A percentile compares a stretch with the other conserved stretches of the same genome.
Conservation (phyloP, 1,139 yeast species). For the Taphrina confusa region DNA sequence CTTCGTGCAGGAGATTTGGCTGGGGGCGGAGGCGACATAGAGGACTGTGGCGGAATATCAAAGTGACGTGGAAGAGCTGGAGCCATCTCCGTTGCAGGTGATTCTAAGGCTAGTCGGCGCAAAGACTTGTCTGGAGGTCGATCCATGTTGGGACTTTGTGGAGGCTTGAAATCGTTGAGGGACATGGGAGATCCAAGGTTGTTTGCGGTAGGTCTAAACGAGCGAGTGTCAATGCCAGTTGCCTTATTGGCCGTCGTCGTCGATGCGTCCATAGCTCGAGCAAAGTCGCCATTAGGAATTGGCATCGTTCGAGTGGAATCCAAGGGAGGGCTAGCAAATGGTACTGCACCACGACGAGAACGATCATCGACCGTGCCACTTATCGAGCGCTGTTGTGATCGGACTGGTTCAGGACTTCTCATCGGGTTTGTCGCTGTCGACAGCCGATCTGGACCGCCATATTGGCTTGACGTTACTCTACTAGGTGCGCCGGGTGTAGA, state of each 20-base stretch:
- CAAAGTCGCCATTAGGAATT: background rate
- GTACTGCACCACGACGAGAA: conserved; percentile 6
- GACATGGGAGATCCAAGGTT: conserved; percentile 19
- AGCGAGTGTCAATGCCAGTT: background rate
- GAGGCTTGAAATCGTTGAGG: background rate
- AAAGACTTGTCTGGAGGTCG: conserved; percentile 13
- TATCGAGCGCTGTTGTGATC: conserved; percentile 1
- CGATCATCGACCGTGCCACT: background rate
- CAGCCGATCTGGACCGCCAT: conserved; percentile 5
- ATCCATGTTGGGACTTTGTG: background rate
- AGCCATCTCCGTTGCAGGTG: conserved; percentile 9
- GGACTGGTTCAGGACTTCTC: background rate
- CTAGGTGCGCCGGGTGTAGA: background rate
- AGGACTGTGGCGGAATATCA: conserved; percentile 1
- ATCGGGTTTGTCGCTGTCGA: background rate
- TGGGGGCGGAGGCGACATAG: conserved; percentile 25
- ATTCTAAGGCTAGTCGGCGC: background rate
- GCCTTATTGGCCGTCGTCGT: background rate
- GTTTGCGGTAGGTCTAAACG: background rate
- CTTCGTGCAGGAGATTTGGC: conserved; percentile 21
- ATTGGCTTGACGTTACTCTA: conserved; percentile 6
- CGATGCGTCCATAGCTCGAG: background rate
- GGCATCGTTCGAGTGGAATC: background rate
- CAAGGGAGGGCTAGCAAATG: conserved; percentile 11
- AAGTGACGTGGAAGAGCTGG: conserved; percentile 6